Evolutionary conservation across 805 yeast genomes (phyloP), one percentile per base, ranked within the genome.

Genomic region (Clavispora fructus): DNA sequence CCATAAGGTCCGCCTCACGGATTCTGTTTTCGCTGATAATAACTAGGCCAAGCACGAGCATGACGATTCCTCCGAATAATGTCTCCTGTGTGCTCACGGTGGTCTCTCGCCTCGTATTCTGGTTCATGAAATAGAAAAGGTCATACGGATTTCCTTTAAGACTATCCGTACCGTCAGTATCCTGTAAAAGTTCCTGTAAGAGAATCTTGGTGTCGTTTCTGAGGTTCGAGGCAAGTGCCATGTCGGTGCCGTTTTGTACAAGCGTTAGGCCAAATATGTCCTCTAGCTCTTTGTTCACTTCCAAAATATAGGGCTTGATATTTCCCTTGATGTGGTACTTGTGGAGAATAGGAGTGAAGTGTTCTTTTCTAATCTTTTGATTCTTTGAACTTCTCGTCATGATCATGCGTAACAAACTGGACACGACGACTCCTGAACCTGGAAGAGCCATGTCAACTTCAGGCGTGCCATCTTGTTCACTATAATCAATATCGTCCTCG

Each of bases 11-110:
- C 3, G 37, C 29, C 46, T 68, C 72, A 4, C 57, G 47, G 11
- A 67, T 42, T 44, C 64, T 61, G 48, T 69, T 69, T 26, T 64
- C 69, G 32, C 62, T 51, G 13, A 69, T 49, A 0, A 71, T 56
- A 7, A 71, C 45, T 8, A 68, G 35, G 10, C 67, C 44, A 5
- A 70, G 39, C 5, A 69, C 51, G 31, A 68, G 45, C 29, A 64
- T 42, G 31, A 61, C 50, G 2, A 71, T 32, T 9, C 77, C 75
- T 1, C 56, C 52, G 43, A 62, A 59, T 11, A 65, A 56, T 35
- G 66, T 49, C 31, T 65, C 71, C 8, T 39, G 35, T 45, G 63
- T 62, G 17, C 59, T 57, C 23, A 52, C 48, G 2, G 66, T 62
- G 3, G 57, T 39, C 4, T 41, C 41, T 1, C 53, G 39, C 37